Conservation (phyloP, 129 eudicot species). For the Tagetes patula region DNA sequence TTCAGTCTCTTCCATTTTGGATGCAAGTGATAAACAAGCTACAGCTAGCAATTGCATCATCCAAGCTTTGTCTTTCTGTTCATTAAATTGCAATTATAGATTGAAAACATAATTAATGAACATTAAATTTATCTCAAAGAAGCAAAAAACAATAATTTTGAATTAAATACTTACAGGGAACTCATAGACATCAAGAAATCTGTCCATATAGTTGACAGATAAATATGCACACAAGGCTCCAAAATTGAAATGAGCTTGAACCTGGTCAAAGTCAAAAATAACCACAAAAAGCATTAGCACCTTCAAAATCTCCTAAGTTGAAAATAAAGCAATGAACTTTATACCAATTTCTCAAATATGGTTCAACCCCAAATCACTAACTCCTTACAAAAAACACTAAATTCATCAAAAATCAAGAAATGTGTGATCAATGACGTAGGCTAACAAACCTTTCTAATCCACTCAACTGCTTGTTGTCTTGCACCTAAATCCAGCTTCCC, state of each 20-base stretch:
- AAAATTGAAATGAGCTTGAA: slow-evolving; percentile 56
- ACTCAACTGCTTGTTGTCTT: slow-evolving; percentile 62
- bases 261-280: slow-evolving; percentile 42
- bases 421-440: background rate
- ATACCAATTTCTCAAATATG: background rate
- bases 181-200: slow-evolving; percentile 67
- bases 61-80: slow-evolving; percentile 63
- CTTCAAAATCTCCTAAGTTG: slow-evolving; percentile 2
- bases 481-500: slow-evolving; percentile 60
- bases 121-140: background rate
- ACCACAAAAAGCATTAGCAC: slow-evolving; percentile 18
- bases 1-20: slow-evolving; percentile 77
- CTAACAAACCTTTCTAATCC: slow-evolving; percentile 75
- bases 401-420: background rate
- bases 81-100: slow-evolving; percentile 6
- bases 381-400: background rate
- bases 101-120: slow-evolving; percentile 10
- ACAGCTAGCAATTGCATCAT: slow-evolving; percentile 76
- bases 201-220: slow-evolving; percentile 56
- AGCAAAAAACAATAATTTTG: background rate
- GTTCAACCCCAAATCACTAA: slow-evolving; percentile 5
- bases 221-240: slow-evolving; percentile 61
- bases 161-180: slow-evolving; percentile 50
- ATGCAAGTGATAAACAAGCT: slow-evolving; percentile 61
- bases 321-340: background rate